Evolutionary conservation across 768 basidiomycete genomes (phyloP).

Genomic region (Hypholoma sublateritium): DNA sequence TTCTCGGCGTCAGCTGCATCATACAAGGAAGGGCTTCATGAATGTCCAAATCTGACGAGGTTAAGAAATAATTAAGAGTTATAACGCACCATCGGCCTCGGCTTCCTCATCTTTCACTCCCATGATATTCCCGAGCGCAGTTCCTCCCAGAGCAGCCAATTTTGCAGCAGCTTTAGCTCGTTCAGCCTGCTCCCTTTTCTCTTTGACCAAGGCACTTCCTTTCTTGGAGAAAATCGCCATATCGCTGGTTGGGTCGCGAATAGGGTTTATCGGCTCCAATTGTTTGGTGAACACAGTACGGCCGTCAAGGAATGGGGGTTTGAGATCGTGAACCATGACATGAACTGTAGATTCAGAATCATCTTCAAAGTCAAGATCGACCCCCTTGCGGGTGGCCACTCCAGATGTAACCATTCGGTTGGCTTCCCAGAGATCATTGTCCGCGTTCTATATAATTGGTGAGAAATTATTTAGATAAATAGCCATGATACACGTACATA

Average conservation of each 20-base stretch:
- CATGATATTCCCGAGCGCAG: constrained; percentile 95
- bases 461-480: constrained; percentile 2
- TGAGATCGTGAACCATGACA: constrained; percentile 95
- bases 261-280: constrained; percentile 95
- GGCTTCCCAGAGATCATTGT: constrained; percentile 98
- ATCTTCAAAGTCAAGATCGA: constrained; percentile 95
- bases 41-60: constrained; percentile 68
- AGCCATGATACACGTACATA: constrained; percentile 57
- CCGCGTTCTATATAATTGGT: constrained; percentile 70
- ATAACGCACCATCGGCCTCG: constrained; percentile 80
- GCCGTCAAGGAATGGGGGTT: constrained; percentile 97
- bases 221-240: constrained; percentile 97
- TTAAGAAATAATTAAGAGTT: constrained; percentile 12
- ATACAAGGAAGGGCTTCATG: constrained; percentile 55
- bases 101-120: constrained; percentile 95
- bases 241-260: constrained; percentile 90
- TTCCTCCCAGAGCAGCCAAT: constrained; percentile 88
- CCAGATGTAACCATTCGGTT: constrained; percentile 98
- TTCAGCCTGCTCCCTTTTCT: constrained; percentile 96
- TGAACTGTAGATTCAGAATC: constrained; percentile 96
- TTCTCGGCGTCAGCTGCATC: constrained; percentile 54
- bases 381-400: constrained; percentile 79
- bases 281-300: constrained; percentile 96
- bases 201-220: constrained; percentile 91
- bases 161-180: constrained; percentile 96